Evolutionary conservation across 768 basidiomycete species (phyloP), one percentile per base, ranked within the genome.

Genomic region (Amanita fuliginea): DNA sequence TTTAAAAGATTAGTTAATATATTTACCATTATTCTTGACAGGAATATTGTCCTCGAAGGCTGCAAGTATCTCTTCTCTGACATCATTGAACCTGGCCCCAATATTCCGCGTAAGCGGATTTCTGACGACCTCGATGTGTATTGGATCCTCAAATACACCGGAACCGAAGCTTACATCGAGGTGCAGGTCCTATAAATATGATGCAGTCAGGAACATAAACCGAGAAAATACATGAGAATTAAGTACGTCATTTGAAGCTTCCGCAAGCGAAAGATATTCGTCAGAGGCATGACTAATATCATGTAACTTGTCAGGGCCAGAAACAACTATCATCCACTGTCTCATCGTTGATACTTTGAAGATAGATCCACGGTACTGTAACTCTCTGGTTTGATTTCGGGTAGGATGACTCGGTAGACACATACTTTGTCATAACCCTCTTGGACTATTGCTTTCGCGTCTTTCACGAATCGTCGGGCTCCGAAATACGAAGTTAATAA

Each of bases 301-400:
- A 9, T 9, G 28, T 28, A 28, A 8, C 8, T 65, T 61, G 21
- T 61, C 51, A 0, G 60, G 60, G 1, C 73, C 68, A 9, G 67
- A 64, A 22, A 72, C 60, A 7, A 77, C 57, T 13, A 77, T 64
- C 6, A 68, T 47, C 77, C 77, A 79, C 40, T 64, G 61, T 32
- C 70, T 62, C 35, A 73, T 55, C 42, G 62, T 61, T 0, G 75
- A 60, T 5, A 78, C 60, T 57, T 70, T 73, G 60, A 75, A 79
- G 6, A 60, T 47, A 30, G 54, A 51, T 36, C 57, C 55, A 21
- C 54, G 57, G 49, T 59, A 60, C 64, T 62, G 33, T 14, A 2
- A 42, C 32, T 8, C 4, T 8, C 14, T 2, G 21, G 3, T 33
- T 8, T 18, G 36, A 8, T 19, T 41, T 3, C 7, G 11, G 4